These are phyloP conservation scores for Multifurca ochricompacta DNA, from an alignment of 768 basidiomycete species.

Conservation along the genomic window DNA sequence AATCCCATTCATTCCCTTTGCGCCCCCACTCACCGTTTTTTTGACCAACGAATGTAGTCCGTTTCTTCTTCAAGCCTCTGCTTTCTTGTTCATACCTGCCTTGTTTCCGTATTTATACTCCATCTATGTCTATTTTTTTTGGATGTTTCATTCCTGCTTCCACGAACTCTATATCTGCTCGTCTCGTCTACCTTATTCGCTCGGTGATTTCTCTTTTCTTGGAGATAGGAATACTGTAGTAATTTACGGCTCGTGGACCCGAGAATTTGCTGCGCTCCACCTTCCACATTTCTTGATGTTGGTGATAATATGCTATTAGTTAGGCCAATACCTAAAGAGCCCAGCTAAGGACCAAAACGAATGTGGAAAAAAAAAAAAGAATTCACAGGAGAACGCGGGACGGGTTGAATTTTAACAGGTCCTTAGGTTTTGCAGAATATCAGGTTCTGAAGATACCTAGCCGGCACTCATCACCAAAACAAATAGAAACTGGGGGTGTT, in stretches of 20 bases:
- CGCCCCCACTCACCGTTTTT: background rate
- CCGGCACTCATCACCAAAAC: too few species aligned
- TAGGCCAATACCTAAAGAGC: too few species aligned
- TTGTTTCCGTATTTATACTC: constrained; percentile 6
- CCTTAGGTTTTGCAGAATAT: too few species aligned
- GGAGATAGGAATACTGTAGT: background rate
- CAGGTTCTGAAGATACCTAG: too few species aligned
- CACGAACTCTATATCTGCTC: background rate
- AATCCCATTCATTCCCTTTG: too few species aligned
- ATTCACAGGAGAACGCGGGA: too few species aligned
- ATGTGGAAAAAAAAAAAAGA: too few species aligned
- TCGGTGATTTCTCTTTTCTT: background rate
- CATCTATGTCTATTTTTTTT: background rate
- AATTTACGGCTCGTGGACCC: background rate
- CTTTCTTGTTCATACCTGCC: constrained; percentile 8
- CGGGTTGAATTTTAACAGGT: too few species aligned
- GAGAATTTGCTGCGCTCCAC: background rate
- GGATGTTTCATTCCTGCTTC: too few species aligned
- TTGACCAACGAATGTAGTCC: background rate
- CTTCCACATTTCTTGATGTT: background rate
- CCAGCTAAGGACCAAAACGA: too few species aligned
- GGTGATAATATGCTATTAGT: background rate
- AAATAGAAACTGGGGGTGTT: too few species aligned
- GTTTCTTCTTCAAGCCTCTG: background rate
- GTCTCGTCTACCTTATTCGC: constrained; percentile 3